phyloP scores from a whole-genome alignment of 2,329 filamentous ascomycete genomes.

The Aureobasidium melanogenum region DNA sequence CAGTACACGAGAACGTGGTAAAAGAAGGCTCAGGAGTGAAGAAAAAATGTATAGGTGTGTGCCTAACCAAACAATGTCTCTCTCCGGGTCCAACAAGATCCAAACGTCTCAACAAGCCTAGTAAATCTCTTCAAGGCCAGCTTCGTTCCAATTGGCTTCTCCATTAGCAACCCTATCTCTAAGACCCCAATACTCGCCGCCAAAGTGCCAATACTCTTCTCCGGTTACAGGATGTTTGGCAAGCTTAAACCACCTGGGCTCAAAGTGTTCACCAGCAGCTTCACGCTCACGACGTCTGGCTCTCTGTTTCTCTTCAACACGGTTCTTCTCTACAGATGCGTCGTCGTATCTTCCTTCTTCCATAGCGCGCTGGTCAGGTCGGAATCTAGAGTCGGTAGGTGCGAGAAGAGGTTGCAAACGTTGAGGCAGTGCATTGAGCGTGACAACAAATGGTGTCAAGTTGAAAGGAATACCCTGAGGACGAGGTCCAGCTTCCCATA shows the following conservation, averaged over 20 bases:
- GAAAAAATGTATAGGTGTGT: too few species aligned
- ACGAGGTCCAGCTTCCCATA: conserved; percentile 82
- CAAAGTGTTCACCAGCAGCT: conserved; percentile 68
- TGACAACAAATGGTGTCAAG: conserved; percentile 89
- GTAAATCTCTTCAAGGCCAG: conserved; percentile 66
- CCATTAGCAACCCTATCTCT: conserved; percentile 58
- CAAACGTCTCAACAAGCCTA: conserved; percentile 18
- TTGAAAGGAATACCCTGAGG: conserved; percentile 90
- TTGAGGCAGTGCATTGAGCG: conserved; percentile 87
- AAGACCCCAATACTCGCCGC: conserved; percentile 76
- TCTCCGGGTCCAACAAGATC: background rate
- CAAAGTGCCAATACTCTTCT: conserved; percentile 84
- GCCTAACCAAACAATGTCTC: too few species aligned
- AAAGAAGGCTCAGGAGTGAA: too few species aligned
- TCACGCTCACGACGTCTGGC: conserved; percentile 66
- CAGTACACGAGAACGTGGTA: too few species aligned
- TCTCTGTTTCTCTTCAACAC: conserved; percentile 86
- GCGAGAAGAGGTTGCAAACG: conserved; percentile 67
- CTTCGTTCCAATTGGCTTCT: conserved; percentile 52
- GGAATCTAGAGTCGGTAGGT: conserved; percentile 85
- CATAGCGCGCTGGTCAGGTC: conserved; percentile 95
- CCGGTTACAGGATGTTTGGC: conserved; percentile 68
- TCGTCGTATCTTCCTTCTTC: conserved; percentile 96
- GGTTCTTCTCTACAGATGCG: conserved; percentile 86
- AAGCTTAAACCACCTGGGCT: conserved; percentile 77